Evolutionary conservation across 768 basidiomycete species (phyloP), one percentile per base, ranked within the genome.

Genomic region (Pleurotus pulmonarius): DNA sequence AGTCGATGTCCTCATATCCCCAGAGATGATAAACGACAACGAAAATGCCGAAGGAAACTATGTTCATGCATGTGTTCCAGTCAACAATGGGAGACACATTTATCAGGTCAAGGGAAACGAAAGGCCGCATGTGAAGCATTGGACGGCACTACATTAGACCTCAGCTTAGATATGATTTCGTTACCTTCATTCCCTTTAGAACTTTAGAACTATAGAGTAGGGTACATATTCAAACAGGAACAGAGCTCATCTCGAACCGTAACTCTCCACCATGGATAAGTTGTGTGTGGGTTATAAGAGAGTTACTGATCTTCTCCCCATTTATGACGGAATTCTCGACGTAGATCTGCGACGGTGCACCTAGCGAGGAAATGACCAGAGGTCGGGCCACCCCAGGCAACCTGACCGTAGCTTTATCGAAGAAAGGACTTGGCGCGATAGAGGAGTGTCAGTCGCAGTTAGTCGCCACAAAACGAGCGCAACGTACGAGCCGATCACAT

Each of bases 401-500:
- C 39, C 76, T 63, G 55, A 92, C 74, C 2, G 76, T 79, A 34
- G 88, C 72, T 44, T 73, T 71, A 53, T 81, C 78, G 54, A 78
- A 79, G 62, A 83, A 79, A 0, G 81, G 80, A 0, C 79, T 80
- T 54, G 6, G 46, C 6, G 18, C 38, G 12, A 12, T 20, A 49
- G 16, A 37, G 29, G 12, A 12, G 26, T 39, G n/a, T 12, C 9
- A 39, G n/a, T 22, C 18, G n/a, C 24, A 13, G 22, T 18, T 18
- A 24, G 3, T 29, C 8, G 15, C 46, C 29, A 29, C 29, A 29
- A 29, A 29, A 29, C 8, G 40, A 3, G n/a, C 6, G 40, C 55
- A 29, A 75, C 79, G 44, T 64, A 87, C 88, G 84, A 83, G 60
- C 90, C 91, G 46, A 94, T 75, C 56, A 91, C 75, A 59, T 92